Base-by-base conservation (phyloP, 768 basidiomycete species). In the Gloeophyllum trabeum region DNA sequence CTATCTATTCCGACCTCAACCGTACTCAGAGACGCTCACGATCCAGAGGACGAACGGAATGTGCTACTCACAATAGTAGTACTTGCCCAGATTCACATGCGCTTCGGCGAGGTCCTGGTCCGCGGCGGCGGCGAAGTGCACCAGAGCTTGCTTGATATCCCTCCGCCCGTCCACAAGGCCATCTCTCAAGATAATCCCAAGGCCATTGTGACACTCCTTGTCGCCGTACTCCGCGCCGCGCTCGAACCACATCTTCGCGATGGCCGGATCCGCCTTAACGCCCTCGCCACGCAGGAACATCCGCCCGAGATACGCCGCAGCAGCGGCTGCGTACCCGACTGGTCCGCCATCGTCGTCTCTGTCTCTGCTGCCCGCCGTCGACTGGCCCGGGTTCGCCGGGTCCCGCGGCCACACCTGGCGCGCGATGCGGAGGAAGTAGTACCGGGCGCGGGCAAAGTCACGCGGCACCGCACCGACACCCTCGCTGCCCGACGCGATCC, bases 251-350 rank as follows among this genome's bases (percentile, higher is more conserved):
- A 93, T 74, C 64, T 80, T 89, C 6, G 90, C 93, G 47, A 75
- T 59, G 21, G 70, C 66, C 16, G 74, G 71, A 58, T 97, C 87
- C 46, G 70, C 68, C 51, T 81, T 82, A 19, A 88, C 78, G 5
- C 93, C 94, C 57, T 98, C 96, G 0, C 96, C 94, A 26, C 96
- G 70, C 24, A 99, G 60, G 51, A 84, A 85, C 92, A 99, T 98
- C 44, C 90, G 75, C 0, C 94, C 96, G 5, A 98, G 59, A 60
- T 88, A 97, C 2, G 75, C 88, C 4, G 92, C 91, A 40, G 88
- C 82, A 2, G 79, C 73, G 4, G 84, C 78, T 0, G 88, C 92
- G 39, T 69, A 65, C 22, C 79, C 75, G 4, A 67, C 48, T 3
- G 51, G 50, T 5, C 61, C 50, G 65, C 49, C 39, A 60, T 64